Evolutionary conservation across 495 filamentous ascomycete genomes (phyloP).

Genomic region (Neurospora sp.): DNA sequence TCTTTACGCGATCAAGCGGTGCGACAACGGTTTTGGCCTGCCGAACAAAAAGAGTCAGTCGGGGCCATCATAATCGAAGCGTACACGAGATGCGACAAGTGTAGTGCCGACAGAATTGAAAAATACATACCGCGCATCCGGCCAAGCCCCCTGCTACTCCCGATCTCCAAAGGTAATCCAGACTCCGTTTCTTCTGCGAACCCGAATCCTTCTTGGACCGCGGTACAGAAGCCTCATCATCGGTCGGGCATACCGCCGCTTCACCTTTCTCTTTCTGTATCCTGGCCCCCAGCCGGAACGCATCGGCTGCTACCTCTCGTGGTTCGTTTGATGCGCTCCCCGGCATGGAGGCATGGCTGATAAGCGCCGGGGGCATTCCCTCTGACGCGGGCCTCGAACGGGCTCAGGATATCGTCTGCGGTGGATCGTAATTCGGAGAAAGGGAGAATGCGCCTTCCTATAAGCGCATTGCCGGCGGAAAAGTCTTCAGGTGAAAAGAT

Average conservation of each 20-base stretch:
- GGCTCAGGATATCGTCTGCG: not conserved
- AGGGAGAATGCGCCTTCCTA: not conserved
- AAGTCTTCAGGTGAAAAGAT: not conserved
- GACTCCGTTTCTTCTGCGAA: slow-evolving; percentile 51
- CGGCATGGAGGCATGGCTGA: slow-evolving; percentile 39
- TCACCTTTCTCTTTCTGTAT: slow-evolving; percentile 9
- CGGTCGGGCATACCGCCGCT: slow-evolving; percentile 23
- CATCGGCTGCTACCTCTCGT: slow-evolving; percentile 19
- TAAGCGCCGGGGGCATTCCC: slow-evolving; percentile 41
- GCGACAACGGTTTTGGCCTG: slow-evolving; percentile 94
- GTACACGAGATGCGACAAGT: not conserved
- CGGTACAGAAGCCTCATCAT: slow-evolving; percentile 27
- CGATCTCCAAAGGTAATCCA: slow-evolving; percentile 72
- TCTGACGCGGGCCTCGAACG: slow-evolving; percentile 3
- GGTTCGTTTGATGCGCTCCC: slow-evolving; percentile 27
- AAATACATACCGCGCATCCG: slow-evolving; percentile 62
- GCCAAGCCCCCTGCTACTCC: slow-evolving; percentile 81
- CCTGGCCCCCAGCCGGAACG: slow-evolving; percentile 11
- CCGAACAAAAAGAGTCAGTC: not conserved
- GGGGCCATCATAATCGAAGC: not conserved
- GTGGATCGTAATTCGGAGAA: not conserved
- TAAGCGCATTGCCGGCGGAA: not conserved
- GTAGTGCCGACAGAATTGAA: not conserved
- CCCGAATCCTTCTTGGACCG: slow-evolving; percentile 15
- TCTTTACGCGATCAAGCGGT: slow-evolving; percentile 95